These are phyloP conservation scores for Hyphodiscus sp. DNA, from an alignment of 2,329 filamentous ascomycete species.

Conservation along the genomic window DNA sequence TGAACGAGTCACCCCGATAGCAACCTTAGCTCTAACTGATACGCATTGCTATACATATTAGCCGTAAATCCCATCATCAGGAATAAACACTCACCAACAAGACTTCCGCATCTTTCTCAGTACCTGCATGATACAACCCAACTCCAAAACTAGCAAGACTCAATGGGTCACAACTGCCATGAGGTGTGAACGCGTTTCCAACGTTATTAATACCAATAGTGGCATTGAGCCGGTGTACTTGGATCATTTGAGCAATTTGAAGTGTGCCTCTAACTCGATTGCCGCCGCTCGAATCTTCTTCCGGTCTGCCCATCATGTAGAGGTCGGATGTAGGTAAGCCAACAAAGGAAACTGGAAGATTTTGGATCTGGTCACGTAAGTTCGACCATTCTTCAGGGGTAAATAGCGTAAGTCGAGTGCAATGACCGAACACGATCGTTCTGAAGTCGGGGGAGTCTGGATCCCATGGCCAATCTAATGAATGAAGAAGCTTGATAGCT, in stretches of 20 bases:
- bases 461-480: conserved; percentile 40
- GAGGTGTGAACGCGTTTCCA: conserved; percentile 68
- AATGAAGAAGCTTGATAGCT: conserved; percentile 45
- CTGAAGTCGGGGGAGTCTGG: conserved; percentile 26
- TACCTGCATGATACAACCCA: conserved; percentile 62
- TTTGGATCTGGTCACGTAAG: conserved; percentile 41
- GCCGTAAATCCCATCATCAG: not conserved
- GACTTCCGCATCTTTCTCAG: conserved; percentile 48
- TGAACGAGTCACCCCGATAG: conserved; percentile 22
- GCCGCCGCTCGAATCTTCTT: conserved; percentile 23
- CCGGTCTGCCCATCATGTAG: conserved; percentile 58
- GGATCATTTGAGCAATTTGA: conserved; percentile 53
- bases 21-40: conserved; percentile 24
- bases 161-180: conserved; percentile 61
- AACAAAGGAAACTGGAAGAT: conserved; percentile 58
- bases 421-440: conserved; percentile 60
- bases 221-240: conserved; percentile 48
- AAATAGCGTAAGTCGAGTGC: conserved; percentile 58
- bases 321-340: conserved; percentile 65
- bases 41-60: conserved; percentile 25
- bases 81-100: conserved; percentile 43
- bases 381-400: conserved; percentile 40
- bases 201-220: conserved; percentile 66
- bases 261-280: conserved; percentile 51
- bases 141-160: conserved; percentile 55